Evolutionary conservation across 2,329 filamentous ascomycete genomes (phyloP).

Genomic region (Cladosporium cucumerinum): DNA sequence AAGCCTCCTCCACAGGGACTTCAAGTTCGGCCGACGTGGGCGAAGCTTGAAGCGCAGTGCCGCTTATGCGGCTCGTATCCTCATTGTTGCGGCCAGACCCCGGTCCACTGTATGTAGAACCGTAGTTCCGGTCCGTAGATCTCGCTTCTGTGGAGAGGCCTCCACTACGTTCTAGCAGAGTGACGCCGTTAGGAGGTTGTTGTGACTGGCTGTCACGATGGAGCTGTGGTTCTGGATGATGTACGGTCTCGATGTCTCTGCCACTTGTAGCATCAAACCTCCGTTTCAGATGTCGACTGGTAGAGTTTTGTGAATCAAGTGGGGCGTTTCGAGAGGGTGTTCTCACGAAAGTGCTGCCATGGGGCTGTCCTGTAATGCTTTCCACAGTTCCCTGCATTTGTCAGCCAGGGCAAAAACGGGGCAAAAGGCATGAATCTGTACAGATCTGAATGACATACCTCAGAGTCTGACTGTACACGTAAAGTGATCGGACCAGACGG

Average conservation of each 20-base stretch:
- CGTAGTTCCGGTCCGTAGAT: background rate
- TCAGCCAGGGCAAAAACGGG: background rate
- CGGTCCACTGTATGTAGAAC: background rate
- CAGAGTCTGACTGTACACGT: background rate
- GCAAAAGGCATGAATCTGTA: background rate
- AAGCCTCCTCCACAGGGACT: background rate
- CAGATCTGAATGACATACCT: background rate
- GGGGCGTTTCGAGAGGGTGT: background rate
- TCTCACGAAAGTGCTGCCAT: background rate
- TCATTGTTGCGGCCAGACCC: background rate
- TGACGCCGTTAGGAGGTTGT: background rate
- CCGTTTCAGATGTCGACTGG: background rate
- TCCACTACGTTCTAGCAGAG: background rate
- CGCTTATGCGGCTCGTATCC: background rate
- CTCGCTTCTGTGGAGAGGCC: background rate
- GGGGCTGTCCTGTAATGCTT: background rate
- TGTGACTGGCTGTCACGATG: background rate
- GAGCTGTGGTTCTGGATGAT: background rate
- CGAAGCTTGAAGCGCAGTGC: background rate
- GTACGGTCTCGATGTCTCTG: background rate
- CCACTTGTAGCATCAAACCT: background rate
- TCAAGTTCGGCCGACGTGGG: background rate
- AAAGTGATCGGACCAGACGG: background rate
- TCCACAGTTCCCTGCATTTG: background rate
- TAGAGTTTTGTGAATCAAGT: background rate